Conservation (phyloP, 2,329 filamentous ascomycete genomes). For the Ramichloridium luteum region DNA sequence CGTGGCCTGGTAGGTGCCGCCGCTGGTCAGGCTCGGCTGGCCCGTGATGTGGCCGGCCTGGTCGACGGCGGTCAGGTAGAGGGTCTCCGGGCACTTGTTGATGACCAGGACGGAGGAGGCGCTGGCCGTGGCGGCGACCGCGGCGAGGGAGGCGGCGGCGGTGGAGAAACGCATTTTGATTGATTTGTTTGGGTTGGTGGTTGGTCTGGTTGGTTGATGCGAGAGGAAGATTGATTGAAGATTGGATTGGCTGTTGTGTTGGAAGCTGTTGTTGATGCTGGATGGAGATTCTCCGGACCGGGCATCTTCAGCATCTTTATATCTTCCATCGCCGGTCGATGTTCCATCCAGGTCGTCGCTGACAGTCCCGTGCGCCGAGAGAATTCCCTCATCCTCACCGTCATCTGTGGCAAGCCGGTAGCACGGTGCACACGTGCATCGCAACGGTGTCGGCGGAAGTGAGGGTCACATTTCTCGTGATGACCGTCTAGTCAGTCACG, state of each 20-base stretch:
- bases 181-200: conserved; percentile 1
- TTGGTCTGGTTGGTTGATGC: no score
- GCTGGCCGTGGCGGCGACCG: conserved; percentile 7
- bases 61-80: conserved; percentile 20
- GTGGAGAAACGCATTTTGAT: conserved; percentile 13
- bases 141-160: conserved; percentile 9
- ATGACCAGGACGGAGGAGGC: conserved; percentile 12
- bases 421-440: no score
- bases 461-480: no score
- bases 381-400: no score
- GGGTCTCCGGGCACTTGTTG: conserved; percentile 17
- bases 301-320: no score
- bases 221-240: not conserved
- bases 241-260: not conserved
- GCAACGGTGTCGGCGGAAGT: no score
- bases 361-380: no score
- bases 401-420: no score
- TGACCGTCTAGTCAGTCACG: no score
- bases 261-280: conserved; percentile 2
- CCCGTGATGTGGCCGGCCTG: conserved; percentile 10
- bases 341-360: no score
- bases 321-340: no score
- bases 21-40: conserved; percentile 10
- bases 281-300: no score
- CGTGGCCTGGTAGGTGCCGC: conserved; percentile 10